Percentiles rank a stretch among this genome's conserved stretches.
Evolutionary conservation across 495 filamentous ascomycete genomes (phyloP).

Genomic region (Peziza echinospora): DNA sequence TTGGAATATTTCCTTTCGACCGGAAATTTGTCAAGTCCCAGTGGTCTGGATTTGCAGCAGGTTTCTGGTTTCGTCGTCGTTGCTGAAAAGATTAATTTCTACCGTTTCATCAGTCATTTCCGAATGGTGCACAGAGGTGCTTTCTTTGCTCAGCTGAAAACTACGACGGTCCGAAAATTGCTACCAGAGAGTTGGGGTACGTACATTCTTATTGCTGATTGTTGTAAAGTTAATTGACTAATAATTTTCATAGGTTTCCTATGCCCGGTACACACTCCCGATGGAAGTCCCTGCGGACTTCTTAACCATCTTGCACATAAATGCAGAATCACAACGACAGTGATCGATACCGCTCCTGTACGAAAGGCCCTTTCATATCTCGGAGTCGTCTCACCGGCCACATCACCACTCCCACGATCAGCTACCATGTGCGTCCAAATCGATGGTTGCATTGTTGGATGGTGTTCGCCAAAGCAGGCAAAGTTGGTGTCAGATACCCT

Average conservation of each 20-base stretch:
- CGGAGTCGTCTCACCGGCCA: conserved; percentile 39
- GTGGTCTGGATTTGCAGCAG: conserved; percentile 84
- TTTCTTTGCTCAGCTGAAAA: conserved; percentile 95
- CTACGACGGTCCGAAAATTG: conserved; percentile 85
- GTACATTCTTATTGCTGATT: conserved; percentile 1
- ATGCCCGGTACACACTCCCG: conserved; percentile 92
- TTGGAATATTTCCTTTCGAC: conserved; percentile 93
- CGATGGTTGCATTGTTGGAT: conserved; percentile 75
- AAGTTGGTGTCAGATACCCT: conserved; percentile 59
- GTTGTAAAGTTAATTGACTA: neutral
- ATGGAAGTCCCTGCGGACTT: conserved; percentile 83
- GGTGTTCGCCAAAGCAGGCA: conserved; percentile 65
- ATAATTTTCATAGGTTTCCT: conserved; percentile 35
- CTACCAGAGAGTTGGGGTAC: conserved; percentile 84
- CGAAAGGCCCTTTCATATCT: conserved; percentile 51
- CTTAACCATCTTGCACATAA: conserved; percentile 92
- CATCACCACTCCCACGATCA: conserved; percentile 48
- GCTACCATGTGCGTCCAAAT: conserved; percentile 76
- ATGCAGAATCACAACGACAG: conserved; percentile 61
- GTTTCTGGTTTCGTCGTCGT: conserved; percentile 86
- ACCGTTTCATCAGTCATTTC: conserved; percentile 96
- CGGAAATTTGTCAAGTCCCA: conserved; percentile 75
- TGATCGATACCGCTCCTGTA: conserved; percentile 47
- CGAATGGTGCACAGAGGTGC: conserved; percentile 97
- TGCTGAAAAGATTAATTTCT: conserved; percentile 97